Conservation (phyloP, 768 basidiomycete species). For the Trichaptum fuscoviolaceum region DNA sequence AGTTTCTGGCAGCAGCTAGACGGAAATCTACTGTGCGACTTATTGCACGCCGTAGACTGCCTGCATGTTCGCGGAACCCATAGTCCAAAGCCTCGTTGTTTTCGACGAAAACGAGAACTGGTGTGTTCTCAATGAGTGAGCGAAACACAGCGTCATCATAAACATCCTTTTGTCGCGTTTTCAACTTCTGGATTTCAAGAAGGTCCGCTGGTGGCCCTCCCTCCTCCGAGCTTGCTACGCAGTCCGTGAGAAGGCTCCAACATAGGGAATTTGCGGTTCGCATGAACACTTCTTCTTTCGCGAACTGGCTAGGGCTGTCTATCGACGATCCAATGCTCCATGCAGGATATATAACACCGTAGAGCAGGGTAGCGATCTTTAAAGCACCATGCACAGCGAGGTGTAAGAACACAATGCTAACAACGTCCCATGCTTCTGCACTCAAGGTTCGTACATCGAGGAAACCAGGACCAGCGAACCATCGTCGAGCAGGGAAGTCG, state of each 20-base stretch:
- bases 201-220: constrained; percentile 41
- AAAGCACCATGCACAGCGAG: constrained; percentile 64
- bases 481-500: constrained; percentile 62
- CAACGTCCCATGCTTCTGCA: constrained; percentile 61
- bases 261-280: constrained; percentile 61
- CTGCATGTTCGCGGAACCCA: constrained; percentile 43
- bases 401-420: constrained; percentile 57
- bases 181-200: constrained; percentile 62
- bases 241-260: constrained; percentile 50
- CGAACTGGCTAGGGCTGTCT: constrained; percentile 30
- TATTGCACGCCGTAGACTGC: constrained; percentile 48
- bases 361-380: constrained; percentile 64
- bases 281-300: constrained; percentile 46
- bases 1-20: constrained; percentile 68
- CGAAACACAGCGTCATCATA: constrained; percentile 65
- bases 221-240: constrained; percentile 37
- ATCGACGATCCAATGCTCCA: constrained; percentile 57
- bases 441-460: constrained; percentile 55
- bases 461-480: constrained; percentile 67
- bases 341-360: constrained; percentile 72
- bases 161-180: constrained; percentile 62
- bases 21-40: constrained; percentile 67
- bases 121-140: constrained; percentile 55
- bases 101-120: constrained; percentile 67
- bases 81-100: constrained; percentile 48